Evolutionary conservation across 176 grass and related monocot genomes (phyloP).

Genomic region (Phoenix dactylifera): DNA sequence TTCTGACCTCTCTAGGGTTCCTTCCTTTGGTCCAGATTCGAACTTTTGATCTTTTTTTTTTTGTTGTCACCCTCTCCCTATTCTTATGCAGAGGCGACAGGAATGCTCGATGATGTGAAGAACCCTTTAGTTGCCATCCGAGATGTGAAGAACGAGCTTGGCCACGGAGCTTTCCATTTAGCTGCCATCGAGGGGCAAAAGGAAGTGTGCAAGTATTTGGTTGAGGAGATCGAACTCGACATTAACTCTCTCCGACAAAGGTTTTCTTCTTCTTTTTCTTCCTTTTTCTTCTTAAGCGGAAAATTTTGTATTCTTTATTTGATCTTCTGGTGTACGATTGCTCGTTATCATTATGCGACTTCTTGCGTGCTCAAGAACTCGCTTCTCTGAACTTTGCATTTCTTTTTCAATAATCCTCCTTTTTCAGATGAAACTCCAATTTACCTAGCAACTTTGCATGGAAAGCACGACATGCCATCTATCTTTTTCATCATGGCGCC

Average conservation of each 20-base stretch:
- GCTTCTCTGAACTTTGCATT: too few species aligned
- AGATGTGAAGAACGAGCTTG: slow-evolving; percentile 6
- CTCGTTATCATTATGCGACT: too few species aligned
- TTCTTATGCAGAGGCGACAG: slow-evolving; percentile 5
- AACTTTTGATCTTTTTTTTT: background rate
- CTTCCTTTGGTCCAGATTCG: background rate
- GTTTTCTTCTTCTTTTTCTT: too few species aligned
- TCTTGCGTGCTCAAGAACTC: too few species aligned
- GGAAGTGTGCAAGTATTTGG: slow-evolving; percentile 23
- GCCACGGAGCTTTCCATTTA: slow-evolving; percentile 23
- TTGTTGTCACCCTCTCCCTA: background rate
- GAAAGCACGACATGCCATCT: slow-evolving; percentile 1
- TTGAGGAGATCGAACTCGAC: slow-evolving; percentile 25
- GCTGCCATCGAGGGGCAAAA: slow-evolving; percentile 17
- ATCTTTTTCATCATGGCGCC: slow-evolving; percentile 32
- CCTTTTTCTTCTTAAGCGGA: slow-evolving; percentile 3
- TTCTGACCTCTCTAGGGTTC: too few species aligned
- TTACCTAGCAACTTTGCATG: background rate
- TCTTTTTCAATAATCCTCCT: background rate
- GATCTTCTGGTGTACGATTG: too few species aligned
- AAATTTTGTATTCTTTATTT: background rate
- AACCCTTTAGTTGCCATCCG: background rate
- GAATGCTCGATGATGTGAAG: slow-evolving; percentile 4
- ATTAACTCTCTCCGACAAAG: background rate
- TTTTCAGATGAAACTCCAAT: slow-evolving; percentile 24